Evolutionary conservation across 2,329 filamentous ascomycete species (phyloP).

Genomic region (Geosmithia putterillii): DNA sequence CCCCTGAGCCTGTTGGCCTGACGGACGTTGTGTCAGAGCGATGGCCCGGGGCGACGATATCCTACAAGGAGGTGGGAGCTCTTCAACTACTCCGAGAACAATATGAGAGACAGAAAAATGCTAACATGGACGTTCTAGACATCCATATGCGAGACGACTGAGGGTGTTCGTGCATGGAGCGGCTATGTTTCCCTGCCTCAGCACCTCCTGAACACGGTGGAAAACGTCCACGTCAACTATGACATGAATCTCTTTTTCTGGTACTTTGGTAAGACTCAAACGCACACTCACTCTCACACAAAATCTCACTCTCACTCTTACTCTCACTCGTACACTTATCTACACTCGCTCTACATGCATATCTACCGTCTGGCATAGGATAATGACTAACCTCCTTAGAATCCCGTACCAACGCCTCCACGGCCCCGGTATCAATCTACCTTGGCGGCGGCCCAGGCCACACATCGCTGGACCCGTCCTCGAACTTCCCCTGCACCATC

Average conservation of each 20-base stretch:
- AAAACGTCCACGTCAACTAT: conserved; percentile 1
- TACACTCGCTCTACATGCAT: neutral
- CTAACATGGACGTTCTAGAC: neutral
- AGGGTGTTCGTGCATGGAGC: conserved; percentile 9
- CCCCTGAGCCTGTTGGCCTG: too few species aligned
- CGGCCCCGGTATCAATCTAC: conserved; percentile 33
- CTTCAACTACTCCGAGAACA: neutral
- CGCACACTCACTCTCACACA: too few species aligned
- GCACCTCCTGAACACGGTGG: conserved; percentile 13
- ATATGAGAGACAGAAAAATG: neutral
- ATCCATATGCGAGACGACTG: conserved; percentile 11
- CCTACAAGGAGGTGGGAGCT: neutral
- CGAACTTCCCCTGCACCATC: conserved; percentile 37
- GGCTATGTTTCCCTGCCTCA: conserved; percentile 11
- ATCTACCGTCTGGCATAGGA: neutral
- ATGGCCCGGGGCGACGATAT: neutral
- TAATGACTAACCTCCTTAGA: conserved; percentile 7
- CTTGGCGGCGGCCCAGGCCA: conserved; percentile 52
- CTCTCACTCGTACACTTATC: neutral
- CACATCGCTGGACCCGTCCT: conserved; percentile 47
- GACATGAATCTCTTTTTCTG: conserved; percentile 26
- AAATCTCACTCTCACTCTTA: neutral
- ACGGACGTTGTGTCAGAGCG: too few species aligned
- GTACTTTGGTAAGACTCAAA: conserved; percentile 21
- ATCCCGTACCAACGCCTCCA: conserved; percentile 15